Evolutionary conservation across 2,329 filamentous ascomycete genomes (phyloP).

Genomic region (Zymoseptoria tritici): DNA sequence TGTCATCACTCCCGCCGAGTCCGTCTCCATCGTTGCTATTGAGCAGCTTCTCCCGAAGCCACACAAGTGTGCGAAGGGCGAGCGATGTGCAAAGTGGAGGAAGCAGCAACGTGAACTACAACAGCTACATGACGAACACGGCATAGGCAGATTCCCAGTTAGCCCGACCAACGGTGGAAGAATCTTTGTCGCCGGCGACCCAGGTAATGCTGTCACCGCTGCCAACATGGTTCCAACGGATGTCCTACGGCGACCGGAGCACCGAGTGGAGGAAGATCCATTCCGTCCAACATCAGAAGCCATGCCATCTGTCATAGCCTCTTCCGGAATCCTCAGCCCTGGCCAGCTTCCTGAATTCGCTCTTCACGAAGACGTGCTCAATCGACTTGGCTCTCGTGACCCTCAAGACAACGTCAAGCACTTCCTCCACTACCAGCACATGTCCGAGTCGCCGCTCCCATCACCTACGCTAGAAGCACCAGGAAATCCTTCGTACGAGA

Average conservation of each 20-base stretch:
- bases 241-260: constrained; percentile 33
- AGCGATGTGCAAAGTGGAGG: constrained; percentile 74
- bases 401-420: constrained; percentile 90
- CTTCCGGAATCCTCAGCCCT: constrained; percentile 80
- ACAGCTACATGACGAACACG: constrained; percentile 64
- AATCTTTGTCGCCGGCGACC: constrained; percentile 70
- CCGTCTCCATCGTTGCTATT: constrained; percentile 84
- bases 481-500: constrained; percentile 51
- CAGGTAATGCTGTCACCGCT: constrained; percentile 64
- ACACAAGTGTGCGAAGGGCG: constrained; percentile 78
- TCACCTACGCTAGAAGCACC: constrained; percentile 47
- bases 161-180: constrained; percentile 55
- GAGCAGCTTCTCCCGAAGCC: constrained; percentile 81
- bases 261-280: constrained; percentile 17
- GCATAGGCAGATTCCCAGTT: constrained; percentile 48
- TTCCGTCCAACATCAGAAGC: constrained; percentile 65
- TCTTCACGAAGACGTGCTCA: constrained; percentile 66
- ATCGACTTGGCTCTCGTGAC: constrained; percentile 62
- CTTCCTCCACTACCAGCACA: constrained; percentile 78
- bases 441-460: constrained; percentile 38
- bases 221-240: constrained; percentile 43
- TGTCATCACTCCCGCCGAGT: constrained; percentile 69
- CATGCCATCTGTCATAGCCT: constrained; percentile 77
- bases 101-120: constrained; percentile 73
- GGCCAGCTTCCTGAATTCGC: constrained; percentile 54